Evolutionary conservation across 2,329 filamentous ascomycete species (phyloP).

Genomic region (Keithomyces neogunnii): DNA sequence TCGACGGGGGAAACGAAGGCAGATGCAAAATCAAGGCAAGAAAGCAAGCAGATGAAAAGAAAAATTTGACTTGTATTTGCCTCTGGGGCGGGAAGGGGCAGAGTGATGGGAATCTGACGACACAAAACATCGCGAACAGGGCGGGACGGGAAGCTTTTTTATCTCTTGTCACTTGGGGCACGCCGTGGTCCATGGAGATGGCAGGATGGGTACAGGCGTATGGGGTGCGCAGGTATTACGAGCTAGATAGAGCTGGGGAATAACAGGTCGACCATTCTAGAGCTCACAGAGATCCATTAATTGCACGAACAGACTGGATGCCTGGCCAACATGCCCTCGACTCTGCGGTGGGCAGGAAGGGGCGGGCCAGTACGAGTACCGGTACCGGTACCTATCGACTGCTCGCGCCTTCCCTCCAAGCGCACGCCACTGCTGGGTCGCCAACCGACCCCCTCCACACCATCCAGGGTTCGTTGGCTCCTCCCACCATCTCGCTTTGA

Average conservation of each 20-base stretch:
- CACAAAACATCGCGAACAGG: background rate
- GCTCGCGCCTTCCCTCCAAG: background rate
- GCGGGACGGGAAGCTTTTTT: constrained; percentile 9
- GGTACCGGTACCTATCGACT: background rate
- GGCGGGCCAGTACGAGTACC: background rate
- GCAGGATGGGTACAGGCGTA: background rate
- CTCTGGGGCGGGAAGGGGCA: background rate
- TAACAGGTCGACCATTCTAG: constrained; percentile 6
- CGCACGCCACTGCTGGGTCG: constrained; percentile 2
- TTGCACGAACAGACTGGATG: no score
- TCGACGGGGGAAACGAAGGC: no score
- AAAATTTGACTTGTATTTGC: background rate
- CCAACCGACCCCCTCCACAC: background rate
- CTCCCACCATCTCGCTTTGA: constrained; percentile 4
- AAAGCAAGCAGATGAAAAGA: background rate
- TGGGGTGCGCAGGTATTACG: no score
- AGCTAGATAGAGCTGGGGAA: no score
- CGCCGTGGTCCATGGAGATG: constrained; percentile 11
- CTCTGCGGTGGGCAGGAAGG: constrained; percentile 2
- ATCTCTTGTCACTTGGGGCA: constrained; percentile 9
- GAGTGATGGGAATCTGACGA: background rate
- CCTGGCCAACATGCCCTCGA: background rate
- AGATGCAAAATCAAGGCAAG: no score
- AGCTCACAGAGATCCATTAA: background rate
- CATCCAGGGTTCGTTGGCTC: constrained; percentile 1